Evolutionary conservation across 345 rosid species (phyloP).

Genomic region (Acer negundo): DNA sequence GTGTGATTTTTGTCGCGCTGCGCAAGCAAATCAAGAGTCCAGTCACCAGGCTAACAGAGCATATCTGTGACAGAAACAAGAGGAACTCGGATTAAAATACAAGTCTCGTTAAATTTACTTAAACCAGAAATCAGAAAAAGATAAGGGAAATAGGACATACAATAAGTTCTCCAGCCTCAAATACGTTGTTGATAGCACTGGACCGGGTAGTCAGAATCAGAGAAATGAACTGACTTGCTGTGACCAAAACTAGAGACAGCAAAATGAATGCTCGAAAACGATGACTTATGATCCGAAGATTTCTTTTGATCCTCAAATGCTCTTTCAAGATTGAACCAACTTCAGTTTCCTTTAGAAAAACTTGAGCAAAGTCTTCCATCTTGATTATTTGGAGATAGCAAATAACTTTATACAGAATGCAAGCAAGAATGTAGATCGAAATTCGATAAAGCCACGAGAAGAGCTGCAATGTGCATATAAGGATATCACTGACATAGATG

Average conservation of each 20-base stretch:
- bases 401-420: slow-evolving; percentile 63
- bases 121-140: too few species aligned
- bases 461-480: slow-evolving; percentile 69
- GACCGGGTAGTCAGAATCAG: slow-evolving; percentile 63
- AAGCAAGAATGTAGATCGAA: slow-evolving; percentile 64
- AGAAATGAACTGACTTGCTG: slow-evolving; percentile 74
- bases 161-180: slow-evolving; percentile 79
- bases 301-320: slow-evolving; percentile 67
- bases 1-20: slow-evolving; percentile 91
- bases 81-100: background rate
- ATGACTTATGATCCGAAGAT: slow-evolving; percentile 80
- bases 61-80: slow-evolving; percentile 48
- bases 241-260: slow-evolving; percentile 57
- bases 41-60: slow-evolving; percentile 73
- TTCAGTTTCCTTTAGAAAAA: slow-evolving; percentile 69
- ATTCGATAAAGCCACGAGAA: slow-evolving; percentile 83
- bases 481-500: slow-evolving; percentile 45
- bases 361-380: slow-evolving; percentile 74
- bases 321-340: slow-evolving; percentile 63
- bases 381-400: slow-evolving; percentile 77
- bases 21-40: slow-evolving; percentile 88
- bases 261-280: slow-evolving; percentile 73
- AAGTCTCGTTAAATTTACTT: too few species aligned
- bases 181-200: slow-evolving; percentile 56
- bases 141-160: slow-evolving; percentile 30